A percentile compares a stretch with the other conserved stretches of the same genome.
These are phyloP conservation scores for Cercospora sp. DNA, from an alignment of 2,329 filamentous ascomycete genomes.

Conservation along the genomic window DNA sequence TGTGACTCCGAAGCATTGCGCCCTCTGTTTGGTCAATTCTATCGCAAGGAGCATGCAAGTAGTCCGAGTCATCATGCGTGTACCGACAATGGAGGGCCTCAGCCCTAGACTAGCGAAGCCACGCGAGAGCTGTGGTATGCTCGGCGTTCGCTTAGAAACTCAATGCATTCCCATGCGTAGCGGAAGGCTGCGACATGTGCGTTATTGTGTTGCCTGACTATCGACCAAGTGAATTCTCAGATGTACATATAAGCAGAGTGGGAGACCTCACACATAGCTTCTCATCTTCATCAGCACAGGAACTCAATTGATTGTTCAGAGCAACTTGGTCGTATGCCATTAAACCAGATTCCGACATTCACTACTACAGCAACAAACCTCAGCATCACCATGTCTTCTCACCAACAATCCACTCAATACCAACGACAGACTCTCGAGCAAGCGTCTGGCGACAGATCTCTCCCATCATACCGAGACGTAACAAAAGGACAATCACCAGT, in stretches of 20 bases:
- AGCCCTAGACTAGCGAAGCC: neutral
- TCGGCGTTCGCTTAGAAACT: constrained; percentile 8
- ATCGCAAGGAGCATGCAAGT: neutral
- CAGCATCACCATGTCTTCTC: neutral
- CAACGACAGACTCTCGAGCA: constrained; percentile 2
- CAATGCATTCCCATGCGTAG: constrained; percentile 1
- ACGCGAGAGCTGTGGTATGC: constrained; percentile 1
- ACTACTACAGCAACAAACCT: neutral
- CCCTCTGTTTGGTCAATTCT: neutral
- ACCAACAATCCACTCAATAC: neutral
- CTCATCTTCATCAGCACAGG: neutral
- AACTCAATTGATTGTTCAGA: neutral
- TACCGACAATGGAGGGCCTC: neutral
- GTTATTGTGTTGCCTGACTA: constrained; percentile 7
- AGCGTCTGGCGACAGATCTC: constrained; percentile 4
- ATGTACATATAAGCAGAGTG: neutral
- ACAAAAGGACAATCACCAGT: constrained; percentile 11
- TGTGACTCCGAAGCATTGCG: neutral
- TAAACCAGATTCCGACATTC: neutral
- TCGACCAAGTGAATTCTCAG: neutral
- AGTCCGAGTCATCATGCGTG: constrained; percentile 4
- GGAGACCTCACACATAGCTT: neutral
- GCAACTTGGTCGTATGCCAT: too few species aligned
- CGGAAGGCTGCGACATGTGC: neutral
- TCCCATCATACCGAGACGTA: constrained; percentile 13